These are phyloP conservation scores for Tulasnella sp. DNA, from an alignment of 768 basidiomycete species.

Conservation along the genomic window DNA sequence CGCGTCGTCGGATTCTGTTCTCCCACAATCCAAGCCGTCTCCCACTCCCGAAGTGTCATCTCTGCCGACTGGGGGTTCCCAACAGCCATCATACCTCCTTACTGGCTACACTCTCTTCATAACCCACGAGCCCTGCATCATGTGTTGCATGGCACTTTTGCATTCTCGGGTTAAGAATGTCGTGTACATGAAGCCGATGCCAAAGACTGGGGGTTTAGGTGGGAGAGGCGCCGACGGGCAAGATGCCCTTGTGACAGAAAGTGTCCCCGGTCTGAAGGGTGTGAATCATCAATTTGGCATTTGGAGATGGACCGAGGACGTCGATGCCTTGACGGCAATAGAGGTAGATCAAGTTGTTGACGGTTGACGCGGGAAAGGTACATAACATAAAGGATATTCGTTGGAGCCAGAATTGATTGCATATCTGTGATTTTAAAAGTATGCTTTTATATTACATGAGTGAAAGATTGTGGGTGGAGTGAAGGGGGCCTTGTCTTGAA, in stretches of 20 bases:
- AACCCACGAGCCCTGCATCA: constrained; percentile 94
- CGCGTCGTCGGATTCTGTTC: constrained; percentile 31
- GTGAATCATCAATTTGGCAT: constrained; percentile 86
- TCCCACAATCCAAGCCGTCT: background rate
- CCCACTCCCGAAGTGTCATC: background rate
- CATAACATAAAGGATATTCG: background rate
- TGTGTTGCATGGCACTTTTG: constrained; percentile 94
- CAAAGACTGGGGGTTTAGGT: constrained; percentile 79
- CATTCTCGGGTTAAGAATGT: constrained; percentile 92
- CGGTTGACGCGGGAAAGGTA: background rate
- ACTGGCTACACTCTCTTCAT: constrained; percentile 78
- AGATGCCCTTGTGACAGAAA: background rate
- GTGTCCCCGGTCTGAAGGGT: constrained; percentile 70
- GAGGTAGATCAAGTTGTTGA: background rate
- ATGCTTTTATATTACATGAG: too few relatives aligned
- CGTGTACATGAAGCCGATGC: constrained; percentile 55
- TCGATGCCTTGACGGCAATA: background rate
- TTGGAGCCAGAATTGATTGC: background rate
- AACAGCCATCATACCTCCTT: constrained; percentile 53
- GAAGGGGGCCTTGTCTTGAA: too few relatives aligned
- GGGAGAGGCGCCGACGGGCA: constrained; percentile 37
- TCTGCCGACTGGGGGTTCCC: background rate
- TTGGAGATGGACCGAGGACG: constrained; percentile 45
- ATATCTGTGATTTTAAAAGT: too few relatives aligned
- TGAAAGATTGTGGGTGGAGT: too few relatives aligned